Percentiles rank a stretch among this genome's conserved stretches.
Evolutionary conservation across 2,329 filamentous ascomycete genomes (phyloP).

Genomic region (Tolypocladium paradoxum): DNA sequence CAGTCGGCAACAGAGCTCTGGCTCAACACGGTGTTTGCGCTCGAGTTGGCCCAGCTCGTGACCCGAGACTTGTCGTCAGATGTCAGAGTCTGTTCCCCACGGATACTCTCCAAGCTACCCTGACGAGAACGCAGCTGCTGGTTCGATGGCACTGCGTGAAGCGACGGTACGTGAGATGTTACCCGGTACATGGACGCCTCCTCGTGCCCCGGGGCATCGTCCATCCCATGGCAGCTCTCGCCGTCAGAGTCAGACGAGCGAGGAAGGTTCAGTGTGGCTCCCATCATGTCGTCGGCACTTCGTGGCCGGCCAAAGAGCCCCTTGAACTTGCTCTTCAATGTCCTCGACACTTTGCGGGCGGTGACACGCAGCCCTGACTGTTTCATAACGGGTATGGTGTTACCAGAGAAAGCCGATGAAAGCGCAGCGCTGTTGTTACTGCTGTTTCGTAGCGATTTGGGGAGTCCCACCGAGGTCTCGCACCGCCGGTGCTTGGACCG

Average conservation of each 20-base stretch:
- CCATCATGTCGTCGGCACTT: slow-evolving; percentile 5
- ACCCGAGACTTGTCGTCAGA: slow-evolving; percentile 51
- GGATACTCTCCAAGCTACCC: slow-evolving; percentile 43
- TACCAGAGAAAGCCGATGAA: slow-evolving; percentile 18
- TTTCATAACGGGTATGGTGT: slow-evolving; percentile 13
- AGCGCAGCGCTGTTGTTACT: slow-evolving; percentile 27
- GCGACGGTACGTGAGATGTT: slow-evolving; percentile 35
- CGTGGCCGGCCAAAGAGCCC: slow-evolving; percentile 21
- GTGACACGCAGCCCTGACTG: slow-evolving; percentile 32
- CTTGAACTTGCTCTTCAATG: slow-evolving; percentile 50
- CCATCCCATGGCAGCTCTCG: slow-evolving; percentile 21
- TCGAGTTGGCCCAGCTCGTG: slow-evolving; percentile 63
- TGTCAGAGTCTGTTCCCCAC: slow-evolving; percentile 24
- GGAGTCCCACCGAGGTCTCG: slow-evolving; percentile 26
- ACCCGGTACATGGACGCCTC: slow-evolving; percentile 37
- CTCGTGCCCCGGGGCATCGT: slow-evolving; percentile 23
- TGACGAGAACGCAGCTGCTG: slow-evolving; percentile 39
- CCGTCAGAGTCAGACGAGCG: slow-evolving; percentile 11
- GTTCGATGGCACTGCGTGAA: slow-evolving; percentile 35
- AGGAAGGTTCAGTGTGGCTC: slow-evolving; percentile 3
- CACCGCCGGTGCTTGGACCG: slow-evolving; percentile 23
- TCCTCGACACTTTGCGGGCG: slow-evolving; percentile 51
- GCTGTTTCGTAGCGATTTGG: slow-evolving; percentile 38
- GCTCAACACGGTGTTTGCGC: slow-evolving; percentile 41
- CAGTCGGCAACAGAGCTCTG: slow-evolving; percentile 27